Evolutionary conservation across 2,329 filamentous ascomycete species (phyloP), one percentile per base, ranked within the genome.

Genomic region (Fusarium decemcellulare): DNA sequence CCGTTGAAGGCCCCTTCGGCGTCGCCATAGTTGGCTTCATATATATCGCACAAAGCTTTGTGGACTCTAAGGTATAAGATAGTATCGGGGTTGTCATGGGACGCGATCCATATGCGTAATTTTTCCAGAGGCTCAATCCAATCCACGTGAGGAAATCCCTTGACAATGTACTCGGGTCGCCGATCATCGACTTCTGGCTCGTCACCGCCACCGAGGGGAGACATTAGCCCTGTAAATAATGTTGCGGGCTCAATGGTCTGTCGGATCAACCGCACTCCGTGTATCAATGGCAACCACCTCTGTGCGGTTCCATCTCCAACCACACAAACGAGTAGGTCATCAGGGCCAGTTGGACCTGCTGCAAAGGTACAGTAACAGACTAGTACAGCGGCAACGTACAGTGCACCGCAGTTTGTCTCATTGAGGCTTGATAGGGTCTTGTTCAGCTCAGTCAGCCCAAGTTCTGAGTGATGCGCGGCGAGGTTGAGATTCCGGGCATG

Each of bases 301-400:
- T 74, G 73, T 14, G 69, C 53, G 9, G 69, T 62, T 9, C 63
- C 62, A 23, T 75, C 68, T 30, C 62, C 71, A 32, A 71, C 59
- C 46, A 72, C 60, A 62, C 74, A 76, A 15, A 78, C 61, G 12
- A 78, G 72, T 5, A 78, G 68, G 32, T 78, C 76, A 32, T 76
- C 65, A 4, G 65, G 65, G 10, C 73, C 66, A 6, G 66, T 71
- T 3, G 76, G 76, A 3, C 76, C 76, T 8, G 76, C 75, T 30
- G 76, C 76, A 60, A 78, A 76, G 8, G 72, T 72, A 43, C 73
- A 76, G 43, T 76, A 76, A 50, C 76, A 77, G 8, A 77, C 68
- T 6, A 78, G 67, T 18, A 73, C 56, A 8, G 76, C 70, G 3
- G 75, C 70, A 8, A 77, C 61, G 50, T 78, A 78, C 14, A 77